Evolutionary conservation across 176 grass and related monocot species (phyloP), one percentile per base, ranked within the genome.

Genomic region (Poa pratensis): DNA sequence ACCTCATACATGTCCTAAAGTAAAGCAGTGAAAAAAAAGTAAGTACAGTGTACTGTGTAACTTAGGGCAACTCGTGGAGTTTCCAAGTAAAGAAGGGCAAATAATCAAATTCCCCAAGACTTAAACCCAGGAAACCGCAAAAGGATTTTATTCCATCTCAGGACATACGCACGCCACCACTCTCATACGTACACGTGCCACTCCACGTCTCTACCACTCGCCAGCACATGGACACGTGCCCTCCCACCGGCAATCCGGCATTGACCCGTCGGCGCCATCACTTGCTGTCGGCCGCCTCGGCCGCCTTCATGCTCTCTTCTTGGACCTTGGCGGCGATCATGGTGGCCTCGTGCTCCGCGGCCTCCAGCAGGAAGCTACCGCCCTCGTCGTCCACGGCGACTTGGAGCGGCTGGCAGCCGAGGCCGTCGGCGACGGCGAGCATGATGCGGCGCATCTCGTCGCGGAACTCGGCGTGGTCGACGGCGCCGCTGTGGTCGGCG

Each of bases 391-490:
- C 93, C 32, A 95, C 73, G 77, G 92, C 93, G 77, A 98, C 80
- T 90, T 95, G 91, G 61, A 98, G 57, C 9, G 95, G 95, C 39
- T 92, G 90, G 8, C 87, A 91, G 9, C 95, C 95, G n/a, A 98
- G 89, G 4, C 93, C 95, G 28, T 98, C 91, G 40, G 95, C 95
- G 75, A 98, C 89, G 72, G 93, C 93, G 73, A 98, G 93, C 91
- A 98, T 94, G 82, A 93, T 95, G 85, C 83, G 86, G 62, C 91
- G 93, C 91, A 98, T 95, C 92, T 98, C 91, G 85, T 80, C 82
- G 54, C 80, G 88, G 88, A 95, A 90, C 88, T 96, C 89, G 59
- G 69, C 88, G 49, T 55, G 87, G 85, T 98, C 95, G 32, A 98
- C 84, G 74, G 90, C 82, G 76, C 93, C 89, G 91, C 96, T 98